Percentiles rank a stretch among this genome's conserved stretches.
Conservation (phyloP, 78 protist species). For the Parvularia atlantis region DNA sequence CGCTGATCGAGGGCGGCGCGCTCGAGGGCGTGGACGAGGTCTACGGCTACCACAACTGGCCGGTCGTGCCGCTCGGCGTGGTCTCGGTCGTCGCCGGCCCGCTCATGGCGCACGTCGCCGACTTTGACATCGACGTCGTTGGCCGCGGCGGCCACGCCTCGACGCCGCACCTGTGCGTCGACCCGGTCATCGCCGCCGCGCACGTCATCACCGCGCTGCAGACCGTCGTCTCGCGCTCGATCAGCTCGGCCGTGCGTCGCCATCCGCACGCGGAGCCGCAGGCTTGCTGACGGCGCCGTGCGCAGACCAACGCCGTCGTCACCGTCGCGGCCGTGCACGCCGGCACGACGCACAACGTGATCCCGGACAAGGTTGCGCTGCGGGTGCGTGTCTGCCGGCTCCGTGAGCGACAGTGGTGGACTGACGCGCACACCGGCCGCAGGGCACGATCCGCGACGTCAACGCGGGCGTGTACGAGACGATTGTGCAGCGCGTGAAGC, state of each 20-base stretch:
- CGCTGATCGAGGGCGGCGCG: not conserved
- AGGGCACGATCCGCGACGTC: slow-evolving; percentile 10
- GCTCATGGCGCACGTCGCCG: slow-evolving; percentile 1
- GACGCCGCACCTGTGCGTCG: not conserved
- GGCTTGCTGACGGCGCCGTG: no score
- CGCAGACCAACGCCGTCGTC: not conserved
- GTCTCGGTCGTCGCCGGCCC: not conserved
- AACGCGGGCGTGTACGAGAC: not conserved
- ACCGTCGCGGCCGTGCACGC: not conserved
- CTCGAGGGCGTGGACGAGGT: slow-evolving; percentile 10
- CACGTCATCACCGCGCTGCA: slow-evolving; percentile 1
- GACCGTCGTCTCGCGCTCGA: not conserved
- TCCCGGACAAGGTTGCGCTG: not conserved
- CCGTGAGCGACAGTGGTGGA: no score
- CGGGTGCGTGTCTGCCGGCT: not conserved
- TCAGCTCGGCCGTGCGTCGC: not conserved
- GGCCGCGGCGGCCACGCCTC: slow-evolving; percentile 11
- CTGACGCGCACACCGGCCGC: no score
- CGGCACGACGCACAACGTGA: slow-evolving; percentile 2
- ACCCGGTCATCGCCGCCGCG: not conserved
- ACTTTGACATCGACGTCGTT: not conserved
- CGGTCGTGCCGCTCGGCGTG: not conserved
- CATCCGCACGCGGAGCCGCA: no score
- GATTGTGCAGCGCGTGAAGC: not conserved
- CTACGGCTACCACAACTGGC: slow-evolving; percentile 24